Evolutionary conservation across 2,329 filamentous ascomycete genomes (phyloP), one percentile per base, ranked within the genome.

Genomic region (Colletotrichum sansevieriae): DNA sequence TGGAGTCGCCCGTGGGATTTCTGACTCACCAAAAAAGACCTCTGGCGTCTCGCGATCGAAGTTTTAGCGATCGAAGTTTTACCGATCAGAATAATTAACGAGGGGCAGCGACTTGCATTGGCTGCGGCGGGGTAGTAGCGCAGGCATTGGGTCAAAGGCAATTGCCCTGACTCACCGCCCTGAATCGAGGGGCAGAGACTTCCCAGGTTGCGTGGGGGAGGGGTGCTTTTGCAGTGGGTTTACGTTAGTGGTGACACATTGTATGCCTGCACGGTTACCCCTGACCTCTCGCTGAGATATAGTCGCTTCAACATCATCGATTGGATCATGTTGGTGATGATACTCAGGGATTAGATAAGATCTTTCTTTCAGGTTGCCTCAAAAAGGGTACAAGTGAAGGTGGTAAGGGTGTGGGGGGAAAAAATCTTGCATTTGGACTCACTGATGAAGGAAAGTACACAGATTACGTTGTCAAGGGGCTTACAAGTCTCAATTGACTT

Each of bases 101-200:
- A 65, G 65, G 65, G 65, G 65, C 62, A 68, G n/a, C 62, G 33
- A 37, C 49, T 33, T 68, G 65, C 55, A 68, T 68, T 68, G 62
- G 65, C 49, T 65, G 63, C 62, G 55, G 65, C 62, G 65, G 65
- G 65, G 65, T 68, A 60, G 62, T 60, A 44, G 15, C 62, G 33
- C 47, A 54, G 37, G 37, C 62, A 60, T 51, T 65, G 65, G 60
- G 62, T 65, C 65, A 63, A 63, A 63, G 52, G 49, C 22, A 63
- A 65, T 56, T 68, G 65, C 65, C 65, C 62, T 68, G 65, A 65
- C 65, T 68, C 65, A 68, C 65, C 65, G 65, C 65, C 49, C 20
- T 41, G 35, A n/a, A 65, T 65, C 62, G 65, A 68, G 65, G 65
- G 65, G 65, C 62, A 68, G 55, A 46, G 29, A 65, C 52, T 54